Percentiles rank a stretch among this genome's conserved stretches.
phyloP scores from a whole-genome alignment of 257 asterid genomes.

The Ballota nigra region DNA sequence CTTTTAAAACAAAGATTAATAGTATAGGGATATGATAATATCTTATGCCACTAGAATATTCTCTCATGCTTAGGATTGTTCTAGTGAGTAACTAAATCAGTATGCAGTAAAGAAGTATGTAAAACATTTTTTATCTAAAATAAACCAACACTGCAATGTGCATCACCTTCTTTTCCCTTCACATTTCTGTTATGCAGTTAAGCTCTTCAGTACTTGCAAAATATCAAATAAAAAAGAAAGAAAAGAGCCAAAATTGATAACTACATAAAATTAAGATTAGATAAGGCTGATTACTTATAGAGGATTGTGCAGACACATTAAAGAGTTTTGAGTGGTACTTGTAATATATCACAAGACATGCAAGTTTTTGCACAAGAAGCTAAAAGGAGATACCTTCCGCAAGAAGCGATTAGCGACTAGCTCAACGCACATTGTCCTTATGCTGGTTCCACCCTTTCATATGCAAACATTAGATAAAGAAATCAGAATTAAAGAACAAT shows the following conservation, averaged over 20 bases:
- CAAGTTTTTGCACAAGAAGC: slow-evolving; percentile 18
- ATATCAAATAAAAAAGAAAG: no score
- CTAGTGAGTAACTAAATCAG: not conserved
- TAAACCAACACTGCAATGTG: no score
- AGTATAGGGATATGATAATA: no score
- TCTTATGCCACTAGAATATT: no score
- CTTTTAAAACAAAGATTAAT: no score
- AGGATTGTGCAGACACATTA: not conserved
- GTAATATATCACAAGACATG: not conserved
- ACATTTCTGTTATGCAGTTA: no score
- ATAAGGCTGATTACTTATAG: not conserved
- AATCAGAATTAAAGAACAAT: slow-evolving; percentile 1
- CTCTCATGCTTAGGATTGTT: not conserved
- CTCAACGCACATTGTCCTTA: slow-evolving; percentile 79
- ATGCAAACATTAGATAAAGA: slow-evolving; percentile 1
- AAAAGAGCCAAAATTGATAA: no score
- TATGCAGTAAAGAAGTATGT: not conserved
- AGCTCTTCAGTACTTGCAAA: no score
- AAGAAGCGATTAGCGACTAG: slow-evolving; percentile 96
- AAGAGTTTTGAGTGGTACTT: not conserved
- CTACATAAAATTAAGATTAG: not conserved
- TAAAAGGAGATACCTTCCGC: slow-evolving; percentile 65
- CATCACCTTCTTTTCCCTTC: no score
- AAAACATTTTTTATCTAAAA: not conserved
- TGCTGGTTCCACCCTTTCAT: slow-evolving; percentile 50